These are phyloP conservation scores for Hypomontagnella monticulosa DNA, from an alignment of 495 filamentous ascomycete species.

Conservation along the genomic window DNA sequence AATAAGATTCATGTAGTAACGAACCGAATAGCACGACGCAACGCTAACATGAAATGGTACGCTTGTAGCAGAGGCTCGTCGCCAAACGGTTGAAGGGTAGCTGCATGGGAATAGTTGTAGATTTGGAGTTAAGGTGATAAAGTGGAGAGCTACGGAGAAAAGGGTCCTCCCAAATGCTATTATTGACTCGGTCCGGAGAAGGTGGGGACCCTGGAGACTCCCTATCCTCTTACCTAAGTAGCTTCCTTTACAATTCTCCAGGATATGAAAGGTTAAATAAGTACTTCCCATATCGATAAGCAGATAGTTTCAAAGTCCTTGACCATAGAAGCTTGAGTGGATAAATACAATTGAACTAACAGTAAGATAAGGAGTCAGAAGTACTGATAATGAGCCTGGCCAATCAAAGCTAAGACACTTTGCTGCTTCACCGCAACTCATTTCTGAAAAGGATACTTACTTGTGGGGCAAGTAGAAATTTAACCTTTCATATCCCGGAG, in stretches of 20 bases:
- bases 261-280: background rate
- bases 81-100: too few relatives aligned
- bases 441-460: too few relatives aligned
- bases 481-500: background rate
- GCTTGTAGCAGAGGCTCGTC: background rate
- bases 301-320: too few relatives aligned
- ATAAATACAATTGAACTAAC: too few relatives aligned
- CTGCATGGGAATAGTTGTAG: background rate
- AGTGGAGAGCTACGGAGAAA: constrained; percentile 21
- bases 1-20: constrained; percentile 22
- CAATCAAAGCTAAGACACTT: too few relatives aligned
- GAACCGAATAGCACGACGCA: constrained; percentile 20
- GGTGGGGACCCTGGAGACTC: too few relatives aligned
- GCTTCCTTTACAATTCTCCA: constrained; percentile 9
- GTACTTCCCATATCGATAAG: background rate
- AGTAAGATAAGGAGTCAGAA: too few relatives aligned
- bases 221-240: too few relatives aligned
- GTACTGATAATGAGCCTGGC: too few relatives aligned
- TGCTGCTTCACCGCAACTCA: too few relatives aligned
- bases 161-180: background rate
- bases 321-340: too few relatives aligned
- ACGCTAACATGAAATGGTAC: too few relatives aligned
- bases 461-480: background rate
- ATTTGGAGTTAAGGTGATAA: background rate
- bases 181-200: constrained; percentile 13